phyloP scores from a whole-genome alignment of 768 basidiomycete species.

The Russula emetica region DNA sequence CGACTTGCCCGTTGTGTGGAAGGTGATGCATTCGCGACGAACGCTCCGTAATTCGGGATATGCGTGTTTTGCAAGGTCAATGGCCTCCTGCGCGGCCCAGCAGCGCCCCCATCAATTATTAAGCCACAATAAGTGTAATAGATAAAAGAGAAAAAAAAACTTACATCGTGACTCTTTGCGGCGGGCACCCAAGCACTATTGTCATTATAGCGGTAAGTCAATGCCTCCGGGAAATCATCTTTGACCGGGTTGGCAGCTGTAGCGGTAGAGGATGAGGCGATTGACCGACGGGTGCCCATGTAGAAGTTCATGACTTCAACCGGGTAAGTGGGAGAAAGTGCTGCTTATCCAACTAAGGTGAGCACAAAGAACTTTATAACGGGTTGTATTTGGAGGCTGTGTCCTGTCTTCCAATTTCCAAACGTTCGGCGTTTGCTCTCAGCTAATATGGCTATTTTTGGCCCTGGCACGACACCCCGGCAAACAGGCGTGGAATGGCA shows the following conservation, averaged over 20 bases:
- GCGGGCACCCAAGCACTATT: conserved; percentile 25
- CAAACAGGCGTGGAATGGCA: background rate
- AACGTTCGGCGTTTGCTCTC: background rate
- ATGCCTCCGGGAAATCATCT: conserved; percentile 22
- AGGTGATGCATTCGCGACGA: conserved; percentile 23
- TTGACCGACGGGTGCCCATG: conserved; percentile 11
- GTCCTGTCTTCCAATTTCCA: background rate
- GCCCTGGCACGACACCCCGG: background rate
- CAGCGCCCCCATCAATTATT: background rate
- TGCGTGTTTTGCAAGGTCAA: conserved; percentile 22
- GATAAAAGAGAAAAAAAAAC: background rate
- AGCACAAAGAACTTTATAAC: conserved; percentile 7
- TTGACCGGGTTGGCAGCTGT: background rate
- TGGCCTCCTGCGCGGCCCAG: conserved; percentile 14
- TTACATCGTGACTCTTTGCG: conserved; percentile 11
- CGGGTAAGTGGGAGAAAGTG: conserved; percentile 6
- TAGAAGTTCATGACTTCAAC: conserved; percentile 15
- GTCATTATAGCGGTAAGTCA: conserved; percentile 26
- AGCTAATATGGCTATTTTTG: background rate
- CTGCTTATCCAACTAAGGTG: background rate
- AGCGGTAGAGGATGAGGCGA: background rate
- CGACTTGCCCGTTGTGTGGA: conserved; percentile 24
- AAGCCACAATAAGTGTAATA: background rate
- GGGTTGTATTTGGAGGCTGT: conserved; percentile 12
- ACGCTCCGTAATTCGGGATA: conserved; percentile 18